A percentile compares a stretch with the other conserved stretches of the same genome.
phyloP scores from a whole-genome alignment of 2,329 filamentous ascomycete species.

The Aspergillus ruber region DNA sequence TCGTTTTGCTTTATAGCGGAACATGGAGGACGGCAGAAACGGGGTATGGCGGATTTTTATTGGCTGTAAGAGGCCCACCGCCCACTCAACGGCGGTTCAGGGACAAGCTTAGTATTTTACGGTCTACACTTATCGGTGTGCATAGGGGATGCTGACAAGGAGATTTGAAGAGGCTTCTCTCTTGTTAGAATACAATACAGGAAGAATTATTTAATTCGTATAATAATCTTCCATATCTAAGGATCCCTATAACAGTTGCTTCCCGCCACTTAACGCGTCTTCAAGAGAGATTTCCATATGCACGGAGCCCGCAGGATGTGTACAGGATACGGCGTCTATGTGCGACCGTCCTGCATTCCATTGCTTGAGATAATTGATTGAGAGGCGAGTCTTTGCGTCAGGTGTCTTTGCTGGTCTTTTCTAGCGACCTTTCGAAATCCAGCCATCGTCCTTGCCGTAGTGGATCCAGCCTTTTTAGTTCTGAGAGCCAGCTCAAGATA shows the following conservation, averaged over 20 bases:
- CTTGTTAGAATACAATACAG: no score
- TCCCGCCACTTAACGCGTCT: not conserved
- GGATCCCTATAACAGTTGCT: no score
- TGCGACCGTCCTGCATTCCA: no score
- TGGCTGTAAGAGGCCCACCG: not conserved
- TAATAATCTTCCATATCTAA: no score
- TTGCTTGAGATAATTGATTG: not conserved
- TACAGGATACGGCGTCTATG: not conserved
- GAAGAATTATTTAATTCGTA: no score
- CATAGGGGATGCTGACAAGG: no score
- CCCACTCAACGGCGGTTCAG: not conserved
- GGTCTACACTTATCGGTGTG: no score
- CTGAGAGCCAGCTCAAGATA: constrained; percentile 54
- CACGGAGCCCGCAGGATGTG: not conserved
- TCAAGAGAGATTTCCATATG: not conserved
- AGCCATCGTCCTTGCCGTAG: constrained; percentile 69
- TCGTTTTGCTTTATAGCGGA: not conserved
- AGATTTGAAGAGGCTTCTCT: no score
- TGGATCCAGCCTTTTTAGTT: constrained; percentile 64
- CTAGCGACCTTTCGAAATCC: constrained; percentile 52
- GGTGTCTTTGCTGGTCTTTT: not conserved
- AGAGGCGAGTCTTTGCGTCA: not conserved
- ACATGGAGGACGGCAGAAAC: not conserved
- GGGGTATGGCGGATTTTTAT: not conserved
- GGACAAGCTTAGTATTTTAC: no score